Conservation (phyloP, 345 rosid species). For the Chamaenerion angustifolium region DNA sequence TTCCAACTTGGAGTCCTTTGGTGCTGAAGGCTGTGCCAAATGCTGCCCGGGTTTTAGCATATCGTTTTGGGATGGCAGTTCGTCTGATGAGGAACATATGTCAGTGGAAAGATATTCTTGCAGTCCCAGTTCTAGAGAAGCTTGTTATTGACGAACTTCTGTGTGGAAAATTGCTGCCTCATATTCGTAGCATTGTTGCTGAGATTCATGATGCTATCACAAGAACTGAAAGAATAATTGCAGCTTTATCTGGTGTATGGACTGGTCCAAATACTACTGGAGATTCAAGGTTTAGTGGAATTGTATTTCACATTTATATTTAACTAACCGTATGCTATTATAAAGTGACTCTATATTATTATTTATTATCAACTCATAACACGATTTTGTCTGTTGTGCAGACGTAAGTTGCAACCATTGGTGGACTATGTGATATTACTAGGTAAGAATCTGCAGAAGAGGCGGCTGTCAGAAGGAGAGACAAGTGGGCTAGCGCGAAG, state of each 20-base stretch:
- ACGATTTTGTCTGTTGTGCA: slow-evolving; percentile 15
- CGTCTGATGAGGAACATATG: slow-evolving; percentile 85
- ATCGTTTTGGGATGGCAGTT: slow-evolving; percentile 71
- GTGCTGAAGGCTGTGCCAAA: slow-evolving; percentile 74
- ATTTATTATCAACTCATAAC: too few species aligned
- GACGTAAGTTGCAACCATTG: slow-evolving; percentile 65
- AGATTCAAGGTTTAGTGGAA: slow-evolving; percentile 38
- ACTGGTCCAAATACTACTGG: slow-evolving; percentile 44
- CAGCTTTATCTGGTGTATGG: slow-evolving; percentile 76
- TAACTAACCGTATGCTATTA: too few species aligned
- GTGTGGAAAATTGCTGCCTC: slow-evolving; percentile 68
- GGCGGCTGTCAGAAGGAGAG: slow-evolving; percentile 42
- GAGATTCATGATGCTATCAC: slow-evolving; percentile 74
- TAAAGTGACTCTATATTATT: too few species aligned
- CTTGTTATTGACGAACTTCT: slow-evolving; percentile 79
- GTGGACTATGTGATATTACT: slow-evolving; percentile 52
- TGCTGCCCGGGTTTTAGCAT: slow-evolving; percentile 73
- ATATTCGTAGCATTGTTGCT: slow-evolving; percentile 58
- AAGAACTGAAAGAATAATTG: slow-evolving; percentile 66
- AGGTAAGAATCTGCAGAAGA: slow-evolving; percentile 42
- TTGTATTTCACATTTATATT: too few species aligned
- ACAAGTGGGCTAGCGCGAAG: slow-evolving; percentile 64
- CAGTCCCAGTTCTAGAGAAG: slow-evolving; percentile 64
- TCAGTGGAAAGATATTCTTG: slow-evolving; percentile 80
- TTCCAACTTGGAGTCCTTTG: slow-evolving; percentile 81